phyloP scores from a whole-genome alignment of 495 filamentous ascomycete genomes.

The Aspergillus leporis region DNA sequence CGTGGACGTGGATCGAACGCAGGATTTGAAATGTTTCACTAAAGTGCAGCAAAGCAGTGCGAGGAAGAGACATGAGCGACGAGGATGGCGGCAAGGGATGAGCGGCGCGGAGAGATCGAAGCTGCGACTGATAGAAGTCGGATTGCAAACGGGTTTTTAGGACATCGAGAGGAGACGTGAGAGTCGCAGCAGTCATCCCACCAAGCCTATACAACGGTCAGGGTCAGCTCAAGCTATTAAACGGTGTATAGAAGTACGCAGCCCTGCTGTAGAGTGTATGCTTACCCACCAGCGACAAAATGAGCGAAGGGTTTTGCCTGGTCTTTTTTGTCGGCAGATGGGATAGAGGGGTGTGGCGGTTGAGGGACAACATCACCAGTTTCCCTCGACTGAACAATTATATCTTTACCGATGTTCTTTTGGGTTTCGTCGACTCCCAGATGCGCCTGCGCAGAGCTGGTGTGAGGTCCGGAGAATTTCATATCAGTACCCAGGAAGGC shows the following conservation, averaged over 20 bases:
- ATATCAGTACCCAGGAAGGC: conserved; percentile 9
- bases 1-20: conserved; percentile 49
- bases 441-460: conserved; percentile 33
- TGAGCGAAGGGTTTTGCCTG: conserved; percentile 82
- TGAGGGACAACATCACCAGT: conserved; percentile 57
- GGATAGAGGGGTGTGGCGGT: conserved; percentile 30
- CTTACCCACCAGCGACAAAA: conserved; percentile 83
- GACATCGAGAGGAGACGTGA: conserved; percentile 87
- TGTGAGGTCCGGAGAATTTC: conserved; percentile 20
- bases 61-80: conserved; percentile 44
- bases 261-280: conserved; percentile 10
- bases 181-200: conserved; percentile 82
- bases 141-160: conserved; percentile 88
- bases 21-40: conserved; percentile 59
- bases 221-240: conserved; percentile 5
- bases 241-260: neutral
- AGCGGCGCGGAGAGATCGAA: conserved; percentile 45
- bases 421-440: conserved; percentile 16
- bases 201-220: conserved; percentile 57
- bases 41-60: conserved; percentile 51
- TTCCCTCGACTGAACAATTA: conserved; percentile 56
- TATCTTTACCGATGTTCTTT: conserved; percentile 10
- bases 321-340: conserved; percentile 34
- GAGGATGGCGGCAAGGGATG: conserved; percentile 45
- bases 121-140: conserved; percentile 80